phyloP scores from a whole-genome alignment of 2,329 filamentous ascomycete genomes.

The Exserohilum rostratum region DNA sequence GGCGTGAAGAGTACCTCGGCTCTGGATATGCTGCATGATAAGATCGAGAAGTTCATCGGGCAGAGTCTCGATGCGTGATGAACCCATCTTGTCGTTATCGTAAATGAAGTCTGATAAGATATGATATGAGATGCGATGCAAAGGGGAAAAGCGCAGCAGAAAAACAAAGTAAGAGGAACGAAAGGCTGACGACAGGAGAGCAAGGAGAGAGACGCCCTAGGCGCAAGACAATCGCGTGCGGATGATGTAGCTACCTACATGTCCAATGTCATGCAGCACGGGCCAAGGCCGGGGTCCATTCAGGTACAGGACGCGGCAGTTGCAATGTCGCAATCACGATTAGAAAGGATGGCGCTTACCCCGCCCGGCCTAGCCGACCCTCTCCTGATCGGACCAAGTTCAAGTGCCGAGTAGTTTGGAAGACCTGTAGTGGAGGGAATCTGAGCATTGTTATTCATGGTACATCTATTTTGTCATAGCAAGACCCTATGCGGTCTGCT shows the following conservation, averaged over 20 bases:
- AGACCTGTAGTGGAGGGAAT: background rate
- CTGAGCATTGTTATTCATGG: background rate
- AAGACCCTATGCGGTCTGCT: background rate
- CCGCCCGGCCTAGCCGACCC: constrained; percentile 1
- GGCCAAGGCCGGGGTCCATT: constrained; percentile 12
- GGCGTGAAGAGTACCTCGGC: background rate
- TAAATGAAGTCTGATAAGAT: background rate
- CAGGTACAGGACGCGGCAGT: constrained; percentile 15
- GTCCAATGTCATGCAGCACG: constrained; percentile 7
- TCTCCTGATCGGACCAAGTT: background rate
- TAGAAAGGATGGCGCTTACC: constrained; percentile 1
- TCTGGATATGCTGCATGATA: constrained; percentile 5
- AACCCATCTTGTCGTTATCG: background rate
- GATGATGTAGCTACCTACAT: background rate
- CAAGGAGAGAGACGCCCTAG: too few relatives aligned
- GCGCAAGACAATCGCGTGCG: background rate
- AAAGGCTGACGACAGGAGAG: background rate
- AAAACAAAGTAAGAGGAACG: background rate
- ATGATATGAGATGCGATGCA: background rate
- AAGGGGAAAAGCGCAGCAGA: background rate
- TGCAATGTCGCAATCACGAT: constrained; percentile 2
- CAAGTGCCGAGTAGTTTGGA: background rate
- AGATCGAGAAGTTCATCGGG: constrained; percentile 25
- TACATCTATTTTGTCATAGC: background rate
- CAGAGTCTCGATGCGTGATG: constrained; percentile 6